Evolutionary conservation across 1,284 basidiomycete genomes (phyloP).

Genomic region (Veloboletus limbatus): DNA sequence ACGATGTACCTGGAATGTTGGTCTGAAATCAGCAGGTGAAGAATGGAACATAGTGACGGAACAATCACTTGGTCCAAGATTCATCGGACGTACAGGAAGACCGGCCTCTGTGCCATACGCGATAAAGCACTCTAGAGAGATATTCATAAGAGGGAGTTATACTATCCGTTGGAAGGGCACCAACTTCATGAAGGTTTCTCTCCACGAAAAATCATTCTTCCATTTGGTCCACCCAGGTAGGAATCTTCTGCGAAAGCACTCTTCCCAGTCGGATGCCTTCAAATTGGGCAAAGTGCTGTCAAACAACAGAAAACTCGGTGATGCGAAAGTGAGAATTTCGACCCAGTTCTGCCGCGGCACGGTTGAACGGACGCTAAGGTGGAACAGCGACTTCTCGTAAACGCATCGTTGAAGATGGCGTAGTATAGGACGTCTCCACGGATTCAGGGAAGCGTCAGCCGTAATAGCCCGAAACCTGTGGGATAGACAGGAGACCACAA

Average conservation of each 20-base stretch:
- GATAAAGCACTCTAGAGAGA: conserved; percentile 49
- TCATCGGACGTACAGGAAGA: conserved; percentile 74
- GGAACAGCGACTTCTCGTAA: conserved; percentile 52
- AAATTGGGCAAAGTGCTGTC: conserved; percentile 66
- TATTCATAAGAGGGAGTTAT: conserved; percentile 2
- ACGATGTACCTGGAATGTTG: conserved; percentile 56
- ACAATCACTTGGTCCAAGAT: conserved; percentile 71
- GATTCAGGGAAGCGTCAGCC: conserved; percentile 63
- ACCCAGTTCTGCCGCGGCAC: conserved; percentile 75
- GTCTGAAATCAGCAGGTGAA: conserved; percentile 7
- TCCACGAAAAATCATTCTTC: conserved; percentile 63
- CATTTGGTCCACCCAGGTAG: conserved; percentile 68
- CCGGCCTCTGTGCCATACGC: conserved; percentile 62
- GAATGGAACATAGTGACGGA: neutral
- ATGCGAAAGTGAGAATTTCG: conserved; percentile 60
- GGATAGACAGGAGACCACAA: conserved; percentile 57
- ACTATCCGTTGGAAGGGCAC: conserved; percentile 8
- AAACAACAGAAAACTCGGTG: conserved; percentile 59
- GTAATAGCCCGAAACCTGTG: conserved; percentile 51
- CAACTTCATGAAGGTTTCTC: conserved; percentile 59
- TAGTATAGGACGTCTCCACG: conserved; percentile 68
- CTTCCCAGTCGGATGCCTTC: conserved; percentile 63
- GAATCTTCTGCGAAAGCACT: conserved; percentile 65
- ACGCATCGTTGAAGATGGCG: conserved; percentile 46
- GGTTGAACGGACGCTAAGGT: conserved; percentile 55